Evolutionary conservation across 495 filamentous ascomycete genomes (phyloP), one percentile per base, ranked within the genome.

Genomic region (Aspergillus haitiensis): DNA sequence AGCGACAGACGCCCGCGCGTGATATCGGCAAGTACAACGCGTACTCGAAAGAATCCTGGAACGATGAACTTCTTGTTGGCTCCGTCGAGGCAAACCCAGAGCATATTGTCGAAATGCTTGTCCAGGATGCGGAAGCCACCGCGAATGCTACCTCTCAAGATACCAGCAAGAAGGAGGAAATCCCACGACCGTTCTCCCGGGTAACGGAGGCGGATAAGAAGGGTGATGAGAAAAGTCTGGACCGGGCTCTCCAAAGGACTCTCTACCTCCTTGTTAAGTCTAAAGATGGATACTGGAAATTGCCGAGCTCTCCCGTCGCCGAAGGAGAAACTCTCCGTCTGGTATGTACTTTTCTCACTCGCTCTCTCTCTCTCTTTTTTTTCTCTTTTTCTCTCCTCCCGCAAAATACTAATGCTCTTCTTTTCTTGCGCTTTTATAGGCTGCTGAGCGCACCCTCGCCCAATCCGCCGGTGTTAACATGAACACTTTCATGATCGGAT

Each of bases 401-500:
- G 44, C 4, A 18, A 15, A 21, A 52, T 39, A 39, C 55, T 58
- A 63, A 63, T 46, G 21, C 3, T 27, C 21, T 27, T 27, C 21
- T 5, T 35, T 66, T 21, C 5, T 1, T 34, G 32, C 11, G 63
- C 10, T 6, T 7, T 55, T 49, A 21, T 65, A 98, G 95, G 89
- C 89, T 34, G 93, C 93, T 46, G 83, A 88, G 61, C 85, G 92
- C 50, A 84, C 88, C 59, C 81, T 98, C 6, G 72, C 82, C 46
- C 84, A 92, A 62, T 77, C 91, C 11, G 91, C 84, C 11, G 94
- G 94, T 59, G 72, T 88, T 33, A 97, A 99, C 81, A 98, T 99
- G 93, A 97, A 98, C 79, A 97, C 92, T 58, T 99, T 95, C 93
- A 82, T 98, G 65, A 89, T 98, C 59, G 94, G 93, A 59, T 90